A percentile compares a stretch with the other conserved stretches of the same genome.
These are phyloP conservation scores for Lotmaria passim DNA, from an alignment of 208 protist genomes.

Conservation along the genomic window DNA sequence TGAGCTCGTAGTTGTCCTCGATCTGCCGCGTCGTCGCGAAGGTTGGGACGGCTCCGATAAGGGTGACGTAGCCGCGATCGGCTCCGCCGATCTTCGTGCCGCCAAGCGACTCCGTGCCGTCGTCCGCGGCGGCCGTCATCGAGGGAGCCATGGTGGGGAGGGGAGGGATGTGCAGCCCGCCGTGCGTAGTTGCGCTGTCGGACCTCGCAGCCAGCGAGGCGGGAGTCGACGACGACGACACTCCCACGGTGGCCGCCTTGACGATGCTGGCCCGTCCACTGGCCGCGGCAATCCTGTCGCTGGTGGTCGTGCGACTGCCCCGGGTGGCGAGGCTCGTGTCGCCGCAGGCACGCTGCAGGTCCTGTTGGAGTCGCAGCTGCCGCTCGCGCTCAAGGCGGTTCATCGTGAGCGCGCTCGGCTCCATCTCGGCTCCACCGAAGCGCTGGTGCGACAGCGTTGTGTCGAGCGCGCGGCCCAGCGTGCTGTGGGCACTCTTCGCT, in stretches of 20 bases:
- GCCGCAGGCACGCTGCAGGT: conserved; percentile 50
- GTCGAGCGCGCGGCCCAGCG: conserved; percentile 67
- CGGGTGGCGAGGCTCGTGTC: conserved; percentile 9
- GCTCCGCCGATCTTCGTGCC: conserved; percentile 56
- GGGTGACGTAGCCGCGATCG: conserved; percentile 69
- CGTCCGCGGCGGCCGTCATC: conserved; percentile 72
- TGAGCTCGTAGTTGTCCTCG: conserved; percentile 78
- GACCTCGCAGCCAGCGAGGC: no score
- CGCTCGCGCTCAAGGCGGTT: conserved; percentile 49
- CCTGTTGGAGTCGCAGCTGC: conserved; percentile 53
- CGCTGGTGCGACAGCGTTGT: conserved; percentile 47
- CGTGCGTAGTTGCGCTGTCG: no score
- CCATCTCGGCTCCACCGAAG: conserved; percentile 37
- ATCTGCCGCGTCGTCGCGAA: conserved; percentile 59
- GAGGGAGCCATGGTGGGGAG: conserved; percentile 79
- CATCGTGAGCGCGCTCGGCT: conserved; percentile 54
- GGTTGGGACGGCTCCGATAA: conserved; percentile 70
- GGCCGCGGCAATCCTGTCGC: neutral
- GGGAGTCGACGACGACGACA: neutral
- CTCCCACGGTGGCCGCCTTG: neutral
- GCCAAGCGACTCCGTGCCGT: conserved; percentile 59
- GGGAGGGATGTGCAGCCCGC: conserved; percentile 47
- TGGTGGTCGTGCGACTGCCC: no score
- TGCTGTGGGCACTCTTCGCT: conserved; percentile 65
- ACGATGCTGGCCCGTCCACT: no score